Evolutionary conservation across 495 filamentous ascomycete species (phyloP), one percentile per base, ranked within the genome.

Genomic region (Tuber aestivum): DNA sequence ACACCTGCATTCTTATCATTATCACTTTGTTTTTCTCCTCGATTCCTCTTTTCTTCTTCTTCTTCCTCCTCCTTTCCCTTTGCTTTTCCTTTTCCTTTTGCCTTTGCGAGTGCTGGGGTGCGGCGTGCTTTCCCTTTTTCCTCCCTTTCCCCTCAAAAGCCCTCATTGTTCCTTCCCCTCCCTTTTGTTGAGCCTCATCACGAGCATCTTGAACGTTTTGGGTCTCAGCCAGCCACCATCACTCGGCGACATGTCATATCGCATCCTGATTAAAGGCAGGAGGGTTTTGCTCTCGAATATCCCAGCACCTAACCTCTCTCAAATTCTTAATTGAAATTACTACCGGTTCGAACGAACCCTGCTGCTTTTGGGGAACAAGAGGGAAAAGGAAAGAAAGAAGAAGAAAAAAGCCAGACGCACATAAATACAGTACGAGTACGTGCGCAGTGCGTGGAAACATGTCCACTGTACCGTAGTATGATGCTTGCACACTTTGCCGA

Each of bases 141-240:
- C 21, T 56, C 7, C 9, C 48, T 56, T 32, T 65, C 56, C 56
- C 56, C 56, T 32, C 56, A 32, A 32, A 65, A 32, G 12, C n/a
- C 56, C 56, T 23, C 45, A 16, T 44, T 20, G 20, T 48, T 48
- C 12, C 12, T 16, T 65, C 56, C 12, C 48, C 44, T 45, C 48
- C 56, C 18, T 65, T 65, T 65, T 32, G 4, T 65, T 65, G 56
- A 65, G 56, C 56, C 56, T 65, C 56, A 65, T 65, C 10, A 5
- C 56, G 56, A 65, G n/a, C 56, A 65, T 65, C 10, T 10, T 65
- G 56, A 65, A 65, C 56, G 56, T 65, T 65, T 32, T 65, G n/a
- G n/a, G n/a, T 32, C 16, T 65, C 56, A 65, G 56, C 56, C 14
- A 32, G 56, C 56, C 50, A 61, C 56, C 56, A 65, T 32, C 56